phyloP scores from a whole-genome alignment of 352 stramenopile species.

The Globisporangium barbulae region DNA sequence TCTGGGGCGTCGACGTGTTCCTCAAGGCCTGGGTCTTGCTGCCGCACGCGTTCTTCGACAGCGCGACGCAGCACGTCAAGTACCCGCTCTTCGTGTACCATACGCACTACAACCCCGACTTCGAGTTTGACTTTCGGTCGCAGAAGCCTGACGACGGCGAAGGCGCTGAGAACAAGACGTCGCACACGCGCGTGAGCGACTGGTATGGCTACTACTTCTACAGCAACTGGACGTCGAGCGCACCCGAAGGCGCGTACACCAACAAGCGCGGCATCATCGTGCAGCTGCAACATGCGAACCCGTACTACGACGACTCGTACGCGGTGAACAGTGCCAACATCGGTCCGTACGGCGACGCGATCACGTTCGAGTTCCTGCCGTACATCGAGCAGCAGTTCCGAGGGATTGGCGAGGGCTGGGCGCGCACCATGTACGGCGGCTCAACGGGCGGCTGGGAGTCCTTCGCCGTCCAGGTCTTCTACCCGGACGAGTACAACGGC shows the following conservation, averaged over 20 bases:
- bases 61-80: slow-evolving; percentile 40
- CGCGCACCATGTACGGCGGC: slow-evolving; percentile 72
- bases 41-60: slow-evolving; percentile 63
- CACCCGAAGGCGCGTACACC: slow-evolving; percentile 42
- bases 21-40: slow-evolving; percentile 73
- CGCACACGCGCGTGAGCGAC: slow-evolving; percentile 19
- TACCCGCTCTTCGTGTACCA: slow-evolving; percentile 80
- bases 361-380: slow-evolving; percentile 76
- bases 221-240: slow-evolving; percentile 68
- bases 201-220: slow-evolving; percentile 69
- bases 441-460: slow-evolving; percentile 76
- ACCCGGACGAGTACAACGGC: slow-evolving; percentile 75
- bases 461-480: slow-evolving; percentile 68
- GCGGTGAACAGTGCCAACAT: slow-evolving; percentile 76
- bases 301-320: slow-evolving; percentile 82
- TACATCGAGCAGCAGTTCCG: slow-evolving; percentile 58
- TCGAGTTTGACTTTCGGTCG: slow-evolving; percentile 53
- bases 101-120: slow-evolving; percentile 63
- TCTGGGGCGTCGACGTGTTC: slow-evolving; percentile 68
- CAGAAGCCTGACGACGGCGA: slow-evolving; percentile 22
- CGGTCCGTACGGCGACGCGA: slow-evolving; percentile 67
- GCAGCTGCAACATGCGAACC: slow-evolving; percentile 72
- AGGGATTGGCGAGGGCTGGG: slow-evolving; percentile 61
- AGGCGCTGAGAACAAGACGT: slow-evolving; percentile 16
- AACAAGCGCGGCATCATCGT: slow-evolving; percentile 70